Evolutionary conservation across 2,329 filamentous ascomycete genomes (phyloP), one percentile per base, ranked within the genome.

Genomic region (Paecilomyces sp.): DNA sequence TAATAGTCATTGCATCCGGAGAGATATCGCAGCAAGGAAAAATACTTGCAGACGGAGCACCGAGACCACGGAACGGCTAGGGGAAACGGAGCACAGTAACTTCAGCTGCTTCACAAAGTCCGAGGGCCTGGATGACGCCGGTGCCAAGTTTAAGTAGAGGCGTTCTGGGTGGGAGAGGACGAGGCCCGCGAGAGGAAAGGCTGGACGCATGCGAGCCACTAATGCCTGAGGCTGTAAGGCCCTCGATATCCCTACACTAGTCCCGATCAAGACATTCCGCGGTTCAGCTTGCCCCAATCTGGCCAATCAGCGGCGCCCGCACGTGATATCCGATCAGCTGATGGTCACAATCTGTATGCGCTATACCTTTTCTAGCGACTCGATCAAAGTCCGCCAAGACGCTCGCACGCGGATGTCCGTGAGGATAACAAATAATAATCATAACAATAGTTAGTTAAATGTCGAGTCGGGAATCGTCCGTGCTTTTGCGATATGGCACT

Each of bases 201-300:
- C 25, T 28, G 25, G 25, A 28, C 3, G 56, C 15, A 57, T 58
- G 55, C 11, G n/a, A n/a, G 41, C 2, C 15, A 47, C 18, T 15
- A 2, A 4, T 67, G 66, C 65, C 66, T 68, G 62, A 68, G 65
- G 66, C 65, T 30, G 11, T 57, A 41, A 61, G 12, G 24, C 34
- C 28, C 6, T 24, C 6, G 2, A 6, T 4, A 7, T 25, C 22
- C 24, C 7, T 5, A 6, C 51, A 4, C 28, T 53, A 53, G 5
- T n/a, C 51, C 22, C 0, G 24, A 53, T 53, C 51, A 11, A 30
- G 51, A 47, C 28, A 25, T 53, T 53, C 51, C 51, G 24, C 22
- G n/a, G 51, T 6, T 15, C 24, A 24, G 51, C 22, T 25, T 25
- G 11, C 51, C 51, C 22, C 1, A 7, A 53, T 24, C 8, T 1